Evolutionary conservation across 495 filamentous ascomycete genomes (phyloP), one percentile per base, ranked within the genome.

Genomic region (Terfezia claveryi): DNA sequence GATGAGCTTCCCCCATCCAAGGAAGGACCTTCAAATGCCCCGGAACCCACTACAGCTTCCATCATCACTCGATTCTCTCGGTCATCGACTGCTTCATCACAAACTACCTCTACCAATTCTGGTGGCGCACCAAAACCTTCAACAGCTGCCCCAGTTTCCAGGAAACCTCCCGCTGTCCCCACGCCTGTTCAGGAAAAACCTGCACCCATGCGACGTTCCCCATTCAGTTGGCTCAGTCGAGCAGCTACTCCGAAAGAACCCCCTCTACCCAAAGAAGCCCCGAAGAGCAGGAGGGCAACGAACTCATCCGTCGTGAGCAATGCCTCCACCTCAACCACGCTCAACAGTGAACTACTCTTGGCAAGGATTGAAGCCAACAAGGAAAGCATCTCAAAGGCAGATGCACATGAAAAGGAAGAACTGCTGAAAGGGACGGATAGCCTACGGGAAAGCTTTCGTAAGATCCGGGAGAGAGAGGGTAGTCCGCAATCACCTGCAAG

Each of bases 161-260:
- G 53, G 60, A 53, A 61, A 61, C 52, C 56, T 10, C 27, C 53
- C 41, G 14, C 58, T 20, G 49, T 36, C 49, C 59, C 61, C 23
- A 55, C 49, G 23, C 58, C 53, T 51, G 57, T 38, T 16, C 60
- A 49, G 1, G 61, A 53, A 23, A 59, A 54, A 27, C 52, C 37
- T 12, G 16, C 37, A 5, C 57, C 53, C 12, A 20, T 56, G n/a
- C 65, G 63, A 58, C 63, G 63, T 37, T 66, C 62, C 4, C 63
- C 63, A 6, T 66, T 66, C 56, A 62, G 63, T 54, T 66, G 63
- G 63, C 58, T 66, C 49, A 63, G 62, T 23, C 62, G 62, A 49
- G 55, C 55, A 17, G 11, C 63, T 12, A 58, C 57, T 36, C 50
- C 55, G 11, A 16, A 53, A 16, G 37, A 54, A 54, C 36, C 49